Conservation (phyloP, 106 monocot species). For the Dendrobium nobile region DNA sequence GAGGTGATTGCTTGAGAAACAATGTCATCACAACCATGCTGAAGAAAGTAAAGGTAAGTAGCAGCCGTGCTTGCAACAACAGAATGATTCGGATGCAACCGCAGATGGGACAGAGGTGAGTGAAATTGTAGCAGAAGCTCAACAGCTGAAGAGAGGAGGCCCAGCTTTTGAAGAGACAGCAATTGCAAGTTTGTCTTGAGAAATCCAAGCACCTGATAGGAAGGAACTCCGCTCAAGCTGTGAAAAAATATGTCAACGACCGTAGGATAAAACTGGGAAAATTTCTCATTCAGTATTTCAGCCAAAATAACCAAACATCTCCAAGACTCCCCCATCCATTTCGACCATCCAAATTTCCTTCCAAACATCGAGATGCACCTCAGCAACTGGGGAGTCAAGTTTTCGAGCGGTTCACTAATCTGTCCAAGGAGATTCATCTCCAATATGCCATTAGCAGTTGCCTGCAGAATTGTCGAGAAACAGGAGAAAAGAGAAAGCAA, state of each 20-base stretch:
- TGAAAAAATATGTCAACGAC: conserved; percentile 64
- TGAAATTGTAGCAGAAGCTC: conserved; percentile 48
- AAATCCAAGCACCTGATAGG: conserved; percentile 38
- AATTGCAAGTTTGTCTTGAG: conserved; percentile 72
- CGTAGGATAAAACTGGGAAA: conserved; percentile 51
- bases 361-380: conserved; percentile 46
- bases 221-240: conserved; percentile 36
- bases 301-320: conserved; percentile 71
- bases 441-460: conserved; percentile 42
- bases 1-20: conserved; percentile 50
- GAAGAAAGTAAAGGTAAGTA: conserved; percentile 74
- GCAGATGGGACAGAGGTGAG: conserved; percentile 61
- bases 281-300: conserved; percentile 68
- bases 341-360: conserved; percentile 51
- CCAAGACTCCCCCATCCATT: conserved; percentile 53
- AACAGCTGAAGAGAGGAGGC: conserved; percentile 52
- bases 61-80: conserved; percentile 53
- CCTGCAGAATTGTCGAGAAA: conserved; percentile 76
- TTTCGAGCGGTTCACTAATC: conserved; percentile 44
- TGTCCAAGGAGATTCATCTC: conserved; percentile 47
- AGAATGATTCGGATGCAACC: conserved; percentile 77
- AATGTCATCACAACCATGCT: conserved; percentile 47
- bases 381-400: conserved; percentile 59
- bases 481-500: conserved; percentile 80
- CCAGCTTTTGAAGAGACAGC: conserved; percentile 62